Conservation (phyloP, 2,329 filamentous ascomycete species). For the Decorospora gaudefroyi region DNA sequence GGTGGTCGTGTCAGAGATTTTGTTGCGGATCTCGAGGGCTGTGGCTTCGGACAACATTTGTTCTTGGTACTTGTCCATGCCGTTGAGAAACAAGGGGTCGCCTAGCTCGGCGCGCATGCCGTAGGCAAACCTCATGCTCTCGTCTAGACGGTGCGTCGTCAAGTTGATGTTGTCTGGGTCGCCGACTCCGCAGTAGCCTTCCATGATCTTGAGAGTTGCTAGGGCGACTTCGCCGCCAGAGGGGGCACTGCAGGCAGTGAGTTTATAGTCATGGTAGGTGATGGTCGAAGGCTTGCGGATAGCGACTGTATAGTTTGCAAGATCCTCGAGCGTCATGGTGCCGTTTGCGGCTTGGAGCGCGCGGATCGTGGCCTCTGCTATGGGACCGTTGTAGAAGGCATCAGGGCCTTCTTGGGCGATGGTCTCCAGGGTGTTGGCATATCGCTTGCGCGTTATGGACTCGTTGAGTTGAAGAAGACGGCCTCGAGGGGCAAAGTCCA, state of each 20-base stretch:
- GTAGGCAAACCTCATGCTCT: slow-evolving; percentile 89
- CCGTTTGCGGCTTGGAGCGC: slow-evolving; percentile 71
- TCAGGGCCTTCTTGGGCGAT: slow-evolving; percentile 75
- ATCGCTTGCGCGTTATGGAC: slow-evolving; percentile 77
- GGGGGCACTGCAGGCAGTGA: slow-evolving; percentile 73
- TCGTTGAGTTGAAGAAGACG: slow-evolving; percentile 73
- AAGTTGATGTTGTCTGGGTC: slow-evolving; percentile 63
- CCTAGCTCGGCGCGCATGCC: slow-evolving; percentile 75
- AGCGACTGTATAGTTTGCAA: slow-evolving; percentile 72
- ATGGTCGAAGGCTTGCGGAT: slow-evolving; percentile 64
- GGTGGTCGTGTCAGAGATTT: slow-evolving; percentile 73
- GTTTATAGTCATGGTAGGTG: slow-evolving; percentile 65
- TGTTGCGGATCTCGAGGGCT: slow-evolving; percentile 63
- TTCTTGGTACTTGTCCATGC: slow-evolving; percentile 66
- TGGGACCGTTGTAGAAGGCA: slow-evolving; percentile 72
- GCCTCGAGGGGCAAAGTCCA: slow-evolving; percentile 87
- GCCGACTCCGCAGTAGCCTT: slow-evolving; percentile 71
- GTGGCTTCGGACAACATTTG: slow-evolving; percentile 66
- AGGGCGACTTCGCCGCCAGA: slow-evolving; percentile 77
- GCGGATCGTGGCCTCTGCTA: slow-evolving; percentile 74
- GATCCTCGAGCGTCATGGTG: slow-evolving; percentile 81
- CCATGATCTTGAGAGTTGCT: slow-evolving; percentile 78
- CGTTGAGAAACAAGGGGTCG: slow-evolving; percentile 74
- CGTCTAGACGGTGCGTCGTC: slow-evolving; percentile 79
- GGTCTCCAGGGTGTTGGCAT: slow-evolving; percentile 75